Base-by-base conservation (phyloP, 2,329 filamentous ascomycete species). In the Penicillium olsonii region DNA sequence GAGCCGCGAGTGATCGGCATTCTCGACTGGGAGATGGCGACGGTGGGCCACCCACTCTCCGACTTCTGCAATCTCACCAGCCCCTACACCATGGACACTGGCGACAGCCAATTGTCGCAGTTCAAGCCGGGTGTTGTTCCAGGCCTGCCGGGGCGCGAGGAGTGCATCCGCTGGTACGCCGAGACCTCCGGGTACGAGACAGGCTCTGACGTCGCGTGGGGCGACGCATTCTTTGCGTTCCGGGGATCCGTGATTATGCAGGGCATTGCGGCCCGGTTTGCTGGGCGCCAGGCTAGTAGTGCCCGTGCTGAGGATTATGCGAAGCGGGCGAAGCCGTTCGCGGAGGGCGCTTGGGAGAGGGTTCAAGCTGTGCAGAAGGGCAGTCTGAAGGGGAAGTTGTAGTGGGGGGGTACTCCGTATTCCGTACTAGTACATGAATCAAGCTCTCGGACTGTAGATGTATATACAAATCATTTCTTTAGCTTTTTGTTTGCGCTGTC, bases 1-100 rank as follows among this genome's bases (percentile, higher is more conserved):
- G 87, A 92, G 69, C 84, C 92, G 5, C 79, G 85, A 45, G 92
- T 97, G 11, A 92, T 97, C 71, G 94, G 92, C 4, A 91, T 97
- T 46, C 75, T 97, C 5, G 94, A 99, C 74, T 97, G 92, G 92
- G 94, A 97, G 76, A 96, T 99, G 90, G 91, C 90, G 29, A 97
- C 94, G 0, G 86, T 96, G 46, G 94, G 94, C n/a, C 92, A 99
- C 69, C 94, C 94, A 1, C 81, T 97, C 18, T 92, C 88, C 5
- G 94, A 99, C 68, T 77, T 97, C 34, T 85, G 86, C 69, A 97
- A 97, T 72, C 78, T 97, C 60, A 76, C 70, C 45, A 68, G 72
- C 42, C 69, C 74, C 4, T 74, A 69, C 57, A 64, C 65, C 42
- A 56, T 72, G 31, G 65, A 63, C 37, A 64, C 64, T 24, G 68